Evolutionary conservation across 495 filamentous ascomycete genomes (phyloP), one percentile per base, ranked within the genome.

Genomic region (Annulohypoxylon nitens): DNA sequence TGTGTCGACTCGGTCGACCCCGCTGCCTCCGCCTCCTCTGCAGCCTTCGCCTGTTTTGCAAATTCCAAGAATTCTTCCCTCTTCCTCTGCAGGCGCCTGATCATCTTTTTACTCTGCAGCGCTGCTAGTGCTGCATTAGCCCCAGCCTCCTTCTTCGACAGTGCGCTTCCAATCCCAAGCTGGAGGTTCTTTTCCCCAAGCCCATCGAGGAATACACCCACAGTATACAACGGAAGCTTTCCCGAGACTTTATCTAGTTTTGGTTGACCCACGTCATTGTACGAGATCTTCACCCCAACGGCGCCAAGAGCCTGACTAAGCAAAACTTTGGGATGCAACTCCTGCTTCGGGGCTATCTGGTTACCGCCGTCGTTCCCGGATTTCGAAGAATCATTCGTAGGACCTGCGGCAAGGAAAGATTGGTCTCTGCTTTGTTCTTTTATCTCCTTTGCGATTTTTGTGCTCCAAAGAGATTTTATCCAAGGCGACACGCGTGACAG

Each of bases 81-180:
- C 63, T 83, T 83, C 18, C 83, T 83, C 7, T 77, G 78, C 36
- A 90, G 88, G 61, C 83, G 76, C 55, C 87, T 85, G 37, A 93
- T 86, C 51, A 91, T 37, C 39, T 85, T 82, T 67, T 86, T 86
- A 59, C 90, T 89, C 16, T 82, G 73, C 76, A 97, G 70, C 1
- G 92, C 93, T 70, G 86, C 81, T 50, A 80, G 78, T 30, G 94
- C 94, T 30, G 94, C 94, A 64, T 85, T 86, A 55, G 88, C 83
- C 2, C 92, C 92, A 9, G 93, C 94, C 57, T 91, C 90, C 60
- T 86, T 88, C 79, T 95, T 96, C 58, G 86, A 91, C 48, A 85
- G 76, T 5, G 90, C 94, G 26, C 84, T 85, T 14, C 93, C 94
- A 37, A 83, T 86, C 0, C 92, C 93, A 7, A 97, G 78, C 76